Percentiles rank a stretch among this genome's conserved stretches.
Evolutionary conservation across 2,329 filamentous ascomycete genomes (phyloP).

Genomic region (Tympanopsis confertula): DNA sequence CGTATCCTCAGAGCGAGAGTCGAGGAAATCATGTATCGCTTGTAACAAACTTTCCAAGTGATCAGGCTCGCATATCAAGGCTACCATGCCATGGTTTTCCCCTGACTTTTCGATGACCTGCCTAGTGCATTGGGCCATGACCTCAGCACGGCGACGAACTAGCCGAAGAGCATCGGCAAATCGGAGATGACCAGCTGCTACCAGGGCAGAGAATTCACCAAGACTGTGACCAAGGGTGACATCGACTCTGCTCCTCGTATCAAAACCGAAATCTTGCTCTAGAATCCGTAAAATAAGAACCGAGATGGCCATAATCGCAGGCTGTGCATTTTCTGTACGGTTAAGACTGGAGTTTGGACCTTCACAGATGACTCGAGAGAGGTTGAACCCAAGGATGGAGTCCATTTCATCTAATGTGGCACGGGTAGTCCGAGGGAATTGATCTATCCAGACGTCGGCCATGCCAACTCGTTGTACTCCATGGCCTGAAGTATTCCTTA

Average conservation of each 20-base stretch:
- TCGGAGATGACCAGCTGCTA: constrained; percentile 43
- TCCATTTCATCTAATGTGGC: constrained; percentile 39
- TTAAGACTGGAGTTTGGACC: constrained; percentile 47
- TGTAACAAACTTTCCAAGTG: constrained; percentile 37
- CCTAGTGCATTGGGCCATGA: constrained; percentile 44
- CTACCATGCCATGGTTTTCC: constrained; percentile 50
- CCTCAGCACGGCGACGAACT: constrained; percentile 42
- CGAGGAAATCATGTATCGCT: constrained; percentile 42
- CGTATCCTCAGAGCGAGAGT: neutral
- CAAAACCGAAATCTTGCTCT: constrained; percentile 47
- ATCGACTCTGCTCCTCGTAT: constrained; percentile 39
- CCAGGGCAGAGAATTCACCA: constrained; percentile 51
- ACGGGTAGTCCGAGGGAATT: constrained; percentile 43
- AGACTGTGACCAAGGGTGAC: constrained; percentile 50
- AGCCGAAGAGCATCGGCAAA: constrained; percentile 41
- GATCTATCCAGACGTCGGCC: constrained; percentile 41
- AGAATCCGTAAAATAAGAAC: constrained; percentile 48
- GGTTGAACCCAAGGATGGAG: neutral
- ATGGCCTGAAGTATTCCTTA: constrained; percentile 28
- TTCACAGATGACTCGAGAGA: constrained; percentile 34
- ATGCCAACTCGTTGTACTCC: constrained; percentile 47
- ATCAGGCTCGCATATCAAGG: constrained; percentile 46
- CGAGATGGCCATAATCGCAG: constrained; percentile 53
- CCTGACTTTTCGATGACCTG: constrained; percentile 34
- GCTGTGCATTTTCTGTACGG: constrained; percentile 50